Percentiles rank a stretch among this genome's conserved stretches.
Evolutionary conservation across 495 filamentous ascomycete species (phyloP).

Genomic region (Rusavskia elegans): DNA sequence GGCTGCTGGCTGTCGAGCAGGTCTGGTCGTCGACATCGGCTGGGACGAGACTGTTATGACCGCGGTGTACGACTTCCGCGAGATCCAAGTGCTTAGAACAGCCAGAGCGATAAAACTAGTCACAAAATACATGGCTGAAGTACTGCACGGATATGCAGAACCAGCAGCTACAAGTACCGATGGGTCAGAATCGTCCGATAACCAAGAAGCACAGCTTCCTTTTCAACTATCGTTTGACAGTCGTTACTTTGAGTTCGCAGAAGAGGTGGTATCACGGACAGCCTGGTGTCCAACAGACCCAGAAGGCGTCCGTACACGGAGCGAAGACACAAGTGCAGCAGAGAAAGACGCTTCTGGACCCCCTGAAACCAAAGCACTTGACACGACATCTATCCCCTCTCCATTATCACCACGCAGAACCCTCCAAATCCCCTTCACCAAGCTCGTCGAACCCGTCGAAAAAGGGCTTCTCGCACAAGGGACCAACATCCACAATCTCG

Average conservation of each 20-base stretch:
- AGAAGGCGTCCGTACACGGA: slow-evolving; percentile 1
- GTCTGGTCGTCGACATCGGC: slow-evolving; percentile 73
- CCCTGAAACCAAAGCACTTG: not conserved
- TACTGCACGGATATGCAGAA: slow-evolving; percentile 28
- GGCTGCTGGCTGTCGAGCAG: slow-evolving; percentile 66
- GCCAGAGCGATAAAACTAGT: slow-evolving; percentile 59
- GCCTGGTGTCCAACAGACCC: slow-evolving; percentile 44
- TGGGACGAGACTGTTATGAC: slow-evolving; percentile 80
- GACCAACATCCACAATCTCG: slow-evolving; percentile 38
- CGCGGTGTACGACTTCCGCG: slow-evolving; percentile 75
- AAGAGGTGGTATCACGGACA: slow-evolving; percentile 57
- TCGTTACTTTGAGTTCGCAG: slow-evolving; percentile 51
- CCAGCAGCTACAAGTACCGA: not conserved
- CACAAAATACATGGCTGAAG: slow-evolving; percentile 47
- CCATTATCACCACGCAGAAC: slow-evolving; percentile 25
- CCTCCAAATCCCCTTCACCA: slow-evolving; percentile 47
- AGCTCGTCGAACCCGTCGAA: slow-evolving; percentile 60
- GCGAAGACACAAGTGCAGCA: slow-evolving; percentile 1
- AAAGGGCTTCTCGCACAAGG: slow-evolving; percentile 50
- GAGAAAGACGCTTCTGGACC: not conserved
- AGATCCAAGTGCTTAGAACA: slow-evolving; percentile 49
- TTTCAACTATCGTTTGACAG: slow-evolving; percentile 21
- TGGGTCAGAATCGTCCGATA: not conserved
- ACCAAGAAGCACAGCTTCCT: slow-evolving; percentile 11
- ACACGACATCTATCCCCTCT: slow-evolving; percentile 25